Base-by-base conservation (phyloP, 1,284 basidiomycete species). In the Takashimella koratensis region DNA sequence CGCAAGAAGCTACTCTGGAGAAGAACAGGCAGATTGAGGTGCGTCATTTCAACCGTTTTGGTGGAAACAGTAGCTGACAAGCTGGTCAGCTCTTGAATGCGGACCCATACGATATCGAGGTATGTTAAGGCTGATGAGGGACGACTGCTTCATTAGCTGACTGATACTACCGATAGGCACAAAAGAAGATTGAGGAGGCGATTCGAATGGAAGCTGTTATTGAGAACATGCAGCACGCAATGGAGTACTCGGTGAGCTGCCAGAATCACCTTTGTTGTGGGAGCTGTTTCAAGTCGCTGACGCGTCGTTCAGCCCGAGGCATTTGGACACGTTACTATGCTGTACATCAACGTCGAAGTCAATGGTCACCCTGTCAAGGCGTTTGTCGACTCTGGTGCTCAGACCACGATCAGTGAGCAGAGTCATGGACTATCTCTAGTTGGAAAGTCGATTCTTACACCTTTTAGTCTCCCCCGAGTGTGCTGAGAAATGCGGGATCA, bases 371-470 rank as follows among this genome's bases (percentile, higher is more conserved):
- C 86, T 1, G 85, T 98, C 36, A 96, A 94, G 72, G 96, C 96
- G 0, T 98, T 98, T 68, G 96, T 98, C 22, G 95, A 98, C 71
- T 95, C 91, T 61, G 95, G 95, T 23, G 95, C 96, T 3, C 96
- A 98, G 65, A 84, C 86, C 52, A 98, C 95, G 0, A 97, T 98
- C 77, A 96, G 91, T 94, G 8, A 19, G 6, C n/a, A 36, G 20
- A 43, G 22, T 19, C 22, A 20, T 19, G 40, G 36, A 43, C 13
- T n/a, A n/a, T n/a, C n/a, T n/a, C n/a, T n/a, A n/a, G n/a, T n/a
- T n/a, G n/a, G n/a, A n/a, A n/a, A n/a, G n/a, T n/a, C n/a, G n/a
- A 39, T 53, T 45, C n/a, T 51, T 25, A 46, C 41, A 16, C 40
- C 43, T 51, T 45, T 5, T 60, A 94, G 92, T 98, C 84, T 94